phyloP scores from a whole-genome alignment of 1,284 basidiomycete species.

The Leccinum cinnamomeum region DNA sequence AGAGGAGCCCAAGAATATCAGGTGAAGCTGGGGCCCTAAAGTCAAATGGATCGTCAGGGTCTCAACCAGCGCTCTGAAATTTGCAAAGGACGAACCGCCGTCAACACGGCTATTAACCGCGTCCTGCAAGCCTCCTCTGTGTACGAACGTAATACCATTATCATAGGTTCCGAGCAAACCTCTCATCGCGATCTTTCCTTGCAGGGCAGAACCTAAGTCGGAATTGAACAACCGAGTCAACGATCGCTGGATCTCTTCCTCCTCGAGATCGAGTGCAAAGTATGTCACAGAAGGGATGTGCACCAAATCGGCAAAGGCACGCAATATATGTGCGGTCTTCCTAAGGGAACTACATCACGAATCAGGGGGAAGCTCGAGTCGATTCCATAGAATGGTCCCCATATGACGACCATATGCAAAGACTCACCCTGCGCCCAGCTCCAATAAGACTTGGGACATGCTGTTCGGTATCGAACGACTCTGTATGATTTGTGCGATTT shows the following conservation, averaged over 20 bases:
- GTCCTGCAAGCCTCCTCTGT: conserved; percentile 54
- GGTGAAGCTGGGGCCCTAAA: conserved; percentile 60
- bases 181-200: conserved; percentile 70
- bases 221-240: conserved; percentile 67
- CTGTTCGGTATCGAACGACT: conserved; percentile 41
- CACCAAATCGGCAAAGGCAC: conserved; percentile 63
- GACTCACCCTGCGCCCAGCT: conserved; percentile 84
- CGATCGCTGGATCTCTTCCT: conserved; percentile 82
- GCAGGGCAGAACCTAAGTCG: conserved; percentile 61
- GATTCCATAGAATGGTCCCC: neutral
- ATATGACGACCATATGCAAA: conserved; percentile 2
- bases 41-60: conserved; percentile 35
- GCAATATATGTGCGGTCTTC: conserved; percentile 88
- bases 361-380: conserved; percentile 16
- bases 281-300: conserved; percentile 69
- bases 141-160: conserved; percentile 70
- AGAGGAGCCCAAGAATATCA: conserved; percentile 92
- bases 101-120: neutral
- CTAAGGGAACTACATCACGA: conserved; percentile 64
- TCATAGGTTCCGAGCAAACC: conserved; percentile 92
- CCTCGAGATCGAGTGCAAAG: conserved; percentile 92
- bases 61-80: conserved; percentile 16
- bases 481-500: conserved; percentile 76
- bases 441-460: conserved; percentile 62
- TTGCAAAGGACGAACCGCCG: neutral